Conservation (phyloP, 2,329 filamentous ascomycete species). For the Byssochlamys sp. region DNA sequence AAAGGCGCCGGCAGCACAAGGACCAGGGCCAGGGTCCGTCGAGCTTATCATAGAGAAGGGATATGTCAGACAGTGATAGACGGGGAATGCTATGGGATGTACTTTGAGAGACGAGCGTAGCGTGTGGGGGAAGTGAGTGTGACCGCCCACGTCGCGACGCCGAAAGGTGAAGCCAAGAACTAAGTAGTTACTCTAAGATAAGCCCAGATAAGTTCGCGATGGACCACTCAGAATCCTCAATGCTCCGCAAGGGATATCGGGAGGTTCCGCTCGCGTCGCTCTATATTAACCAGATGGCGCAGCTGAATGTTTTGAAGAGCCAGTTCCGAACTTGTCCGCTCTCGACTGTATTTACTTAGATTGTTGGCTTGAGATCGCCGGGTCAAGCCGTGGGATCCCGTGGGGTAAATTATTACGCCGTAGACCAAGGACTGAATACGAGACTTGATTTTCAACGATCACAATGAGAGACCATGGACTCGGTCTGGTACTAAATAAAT, state of each 20-base stretch:
- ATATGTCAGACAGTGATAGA: not conserved
- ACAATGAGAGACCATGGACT: too few relatives aligned
- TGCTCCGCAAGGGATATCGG: not conserved
- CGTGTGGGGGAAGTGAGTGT: not conserved
- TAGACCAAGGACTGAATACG: too few relatives aligned
- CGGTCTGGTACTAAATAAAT: too few relatives aligned
- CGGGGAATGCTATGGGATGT: not conserved
- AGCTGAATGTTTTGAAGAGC: not conserved
- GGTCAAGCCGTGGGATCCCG: too few relatives aligned
- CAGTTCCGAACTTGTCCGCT: too few relatives aligned
- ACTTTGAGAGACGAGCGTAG: not conserved
- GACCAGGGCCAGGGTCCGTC: not conserved
- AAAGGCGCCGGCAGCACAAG: not conserved
- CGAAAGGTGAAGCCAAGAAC: not conserved
- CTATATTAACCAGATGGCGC: not conserved
- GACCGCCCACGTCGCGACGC: not conserved
- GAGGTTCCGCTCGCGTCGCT: not conserved
- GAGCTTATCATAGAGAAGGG: not conserved
- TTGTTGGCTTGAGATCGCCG: too few relatives aligned
- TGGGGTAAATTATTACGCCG: too few relatives aligned
- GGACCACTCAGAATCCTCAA: not conserved
- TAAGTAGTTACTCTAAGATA: not conserved
- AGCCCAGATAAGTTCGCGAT: not conserved
- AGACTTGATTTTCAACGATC: too few relatives aligned
- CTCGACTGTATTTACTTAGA: too few relatives aligned